Conservation (phyloP, 331 rosid species). For the Acacia pycnantha region DNA sequence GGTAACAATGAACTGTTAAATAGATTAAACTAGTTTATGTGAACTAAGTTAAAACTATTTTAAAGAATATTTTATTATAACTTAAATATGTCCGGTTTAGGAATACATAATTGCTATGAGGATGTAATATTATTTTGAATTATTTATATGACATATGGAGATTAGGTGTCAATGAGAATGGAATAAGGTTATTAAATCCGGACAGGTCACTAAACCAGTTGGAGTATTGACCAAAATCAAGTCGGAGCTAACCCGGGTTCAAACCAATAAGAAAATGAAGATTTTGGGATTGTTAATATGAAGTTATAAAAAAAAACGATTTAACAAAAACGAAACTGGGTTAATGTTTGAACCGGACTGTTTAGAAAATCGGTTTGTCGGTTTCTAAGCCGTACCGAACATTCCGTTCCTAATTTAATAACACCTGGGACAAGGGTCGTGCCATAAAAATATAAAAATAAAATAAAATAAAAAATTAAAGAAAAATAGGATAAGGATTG, state of each 20-base stretch:
- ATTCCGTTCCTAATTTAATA: too few relatives aligned
- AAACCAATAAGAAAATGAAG: too few relatives aligned
- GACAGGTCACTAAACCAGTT: too few relatives aligned
- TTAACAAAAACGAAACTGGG: too few relatives aligned
- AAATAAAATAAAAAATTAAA: too few relatives aligned
- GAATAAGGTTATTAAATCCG: too few relatives aligned
- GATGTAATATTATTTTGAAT: background rate
- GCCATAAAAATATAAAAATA: background rate
- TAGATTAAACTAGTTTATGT: background rate
- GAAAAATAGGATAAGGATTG: background rate
- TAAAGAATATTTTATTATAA: background rate
- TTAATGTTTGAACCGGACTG: too few relatives aligned
- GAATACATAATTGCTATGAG: background rate
- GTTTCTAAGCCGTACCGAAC: too few relatives aligned
- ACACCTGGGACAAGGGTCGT: background rate
- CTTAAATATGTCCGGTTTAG: background rate
- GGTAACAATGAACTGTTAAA: background rate
- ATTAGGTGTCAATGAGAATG: background rate
- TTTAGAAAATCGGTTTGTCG: too few relatives aligned
- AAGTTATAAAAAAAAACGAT: too few relatives aligned
- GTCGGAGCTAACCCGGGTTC: too few relatives aligned
- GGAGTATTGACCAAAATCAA: fast-evolving
- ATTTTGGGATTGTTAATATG: too few relatives aligned
- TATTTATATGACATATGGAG: background rate
- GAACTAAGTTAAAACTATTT: background rate